Base-by-base conservation (phyloP, 371 early-diverging fungal species). In the Choanephora cucurbitarum region DNA sequence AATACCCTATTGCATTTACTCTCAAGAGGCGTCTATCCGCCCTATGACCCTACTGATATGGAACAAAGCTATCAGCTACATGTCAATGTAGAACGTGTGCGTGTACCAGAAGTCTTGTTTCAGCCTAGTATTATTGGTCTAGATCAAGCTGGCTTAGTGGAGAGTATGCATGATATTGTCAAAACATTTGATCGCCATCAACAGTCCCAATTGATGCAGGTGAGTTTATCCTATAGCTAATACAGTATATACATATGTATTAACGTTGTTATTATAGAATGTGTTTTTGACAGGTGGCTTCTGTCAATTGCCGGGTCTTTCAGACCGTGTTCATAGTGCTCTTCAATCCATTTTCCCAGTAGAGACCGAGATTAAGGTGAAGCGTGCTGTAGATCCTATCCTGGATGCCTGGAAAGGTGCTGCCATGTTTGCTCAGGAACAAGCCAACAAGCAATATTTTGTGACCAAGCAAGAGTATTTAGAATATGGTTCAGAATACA, bases 331-430 rank as follows among this genome's bases (percentile, higher is more conserved):
- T 11, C 60, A 80, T 24, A 23, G 55, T 10, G 84, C 87, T 3
- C 61, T 94, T 13, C 77, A 71, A 34, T 62, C 81, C 9, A 80
- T 92, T 19, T 73, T 84, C 48, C 92, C 94, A 1, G 81, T 71
- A 2, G 76, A 81, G 18, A 77, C 88, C 9, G 23, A 62, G 1
- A 70, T 92, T 43, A 58, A 66, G 9, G 84, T 94, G 8, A 71
- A 77, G 18, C 67, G 66, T 14, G 95, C 95, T 0, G 62, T 68
- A 0, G 82, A 94, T 66, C 89, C 92, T 18, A 40, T 84, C 47
- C 59, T 87, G 44, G 95, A 94, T 68, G 91, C 91, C 10, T 95
- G 95, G 95, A 73, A 70, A 3, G 95, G 95, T 9, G 95, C 95
- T 0, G 87, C 93, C 21, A 74, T 80, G 67, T 64, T 79, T 50